Base-by-base conservation (phyloP, 768 basidiomycete genomes). In the Naganishia friedmannii region DNA sequence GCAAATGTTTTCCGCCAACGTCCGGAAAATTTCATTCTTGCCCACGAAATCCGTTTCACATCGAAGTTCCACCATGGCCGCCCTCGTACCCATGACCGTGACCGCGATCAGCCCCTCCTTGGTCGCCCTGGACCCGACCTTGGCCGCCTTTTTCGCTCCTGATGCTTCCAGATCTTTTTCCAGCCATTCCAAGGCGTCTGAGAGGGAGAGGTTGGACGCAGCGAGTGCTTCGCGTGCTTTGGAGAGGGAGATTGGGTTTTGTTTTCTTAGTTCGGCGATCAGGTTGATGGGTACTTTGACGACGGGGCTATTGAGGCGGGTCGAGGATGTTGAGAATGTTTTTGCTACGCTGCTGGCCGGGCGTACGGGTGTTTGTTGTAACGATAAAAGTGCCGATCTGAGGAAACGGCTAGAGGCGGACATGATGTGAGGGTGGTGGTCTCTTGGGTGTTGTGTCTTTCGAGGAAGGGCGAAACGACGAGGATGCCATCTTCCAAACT, bases 31-130 rank as follows among this genome's bases (percentile, higher is more conserved):
- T 69, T 89, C 86, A 75, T 92, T 94, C 73, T 91, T 83, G 28
- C 88, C 91, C 32, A 98, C 94, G 78, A 96, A 98, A 83, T 98
- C 94, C 65, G 94, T 96, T 83, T 98, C 94, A 83, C 94, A 97
- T 74, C 91, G 92, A 71, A 96, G 84, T 81, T 98, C 94, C 68
- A 97, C 83, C 86, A 96, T 90, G 23, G 89, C 88, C 13, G 90
- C 92, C 45, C 91, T 86, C 26, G 82, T 82, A 17, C 85, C 83
- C 21, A 90, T 88, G 28, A 95, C 85, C 53, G 87, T 88, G n/a
- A 90, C 83, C 66, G 88, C 88, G 46, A 97, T 84, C 21, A 93
- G 83, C 1, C 95, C 94, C 75, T 96, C 88, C 26, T 85, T 85
- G 2, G 94, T 87, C 8, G 84, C 79, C 60, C 94, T 84, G n/a